Evolutionary conservation across 768 basidiomycete genomes (phyloP), one percentile per base, ranked within the genome.

Genomic region (Leucocoprinus leucothites): DNA sequence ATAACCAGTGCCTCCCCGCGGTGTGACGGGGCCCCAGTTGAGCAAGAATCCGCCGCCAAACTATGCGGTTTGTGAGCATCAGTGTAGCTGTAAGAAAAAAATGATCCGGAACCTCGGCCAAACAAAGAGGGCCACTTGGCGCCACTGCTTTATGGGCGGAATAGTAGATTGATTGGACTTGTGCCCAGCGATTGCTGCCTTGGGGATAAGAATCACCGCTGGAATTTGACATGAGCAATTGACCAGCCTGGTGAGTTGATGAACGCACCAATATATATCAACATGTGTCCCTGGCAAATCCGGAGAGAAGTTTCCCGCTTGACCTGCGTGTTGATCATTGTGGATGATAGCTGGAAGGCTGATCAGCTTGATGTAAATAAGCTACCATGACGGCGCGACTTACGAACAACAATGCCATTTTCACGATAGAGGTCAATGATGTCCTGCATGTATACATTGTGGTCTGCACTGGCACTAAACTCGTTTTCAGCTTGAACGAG

Each of bases 401-500:
- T 53, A 79, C 79, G 79, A 25, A 81, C 65, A 46, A 77, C 73
- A 21, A 81, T 68, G 9, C 76, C 79, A 58, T 78, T 77, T 2
- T 65, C 70, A 14, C 76, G 66, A 51, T 78, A 76, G 9, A 72
- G 61, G 55, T 80, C 66, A 49, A 78, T 75, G 24, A 81, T 71
- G 14, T 67, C 71, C 59, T 80, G 78, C 82, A 78, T 84, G 62
- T 75, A 79, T 3, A 69, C 69, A 60, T 73, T 76, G 58, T 72
- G 73, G 48, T 35, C 68, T 38, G 73, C 62, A 44, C 73, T 76
- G 47, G 64, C 71, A 26, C 71, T 78, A 63, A 73, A 83, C 62
- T 84, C 82, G 57, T 84, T 84, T 59, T 82, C 82, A 5, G 80
- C 78, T 68, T 82, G 74, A 9, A 74, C 71, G 35, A 79, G 70